Evolutionary conservation across 2,329 filamentous ascomycete species (phyloP), one percentile per base, ranked within the genome.

Genomic region (Bisporella sp.): DNA sequence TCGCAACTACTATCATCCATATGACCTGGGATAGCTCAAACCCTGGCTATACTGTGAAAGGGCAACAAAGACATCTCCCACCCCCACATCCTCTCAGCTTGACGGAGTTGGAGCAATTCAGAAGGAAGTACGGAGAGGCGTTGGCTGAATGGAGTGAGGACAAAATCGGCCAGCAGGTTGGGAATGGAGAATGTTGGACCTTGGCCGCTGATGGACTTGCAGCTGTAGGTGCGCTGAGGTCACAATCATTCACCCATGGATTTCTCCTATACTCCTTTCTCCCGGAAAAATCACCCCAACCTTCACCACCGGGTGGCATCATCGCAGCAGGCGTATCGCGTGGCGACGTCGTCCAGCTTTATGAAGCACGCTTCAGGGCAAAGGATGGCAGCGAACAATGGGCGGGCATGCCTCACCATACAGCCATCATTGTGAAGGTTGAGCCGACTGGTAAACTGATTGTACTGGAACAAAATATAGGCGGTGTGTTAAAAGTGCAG

Each of bases 131-230:
- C 50, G 62, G 60, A 3, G 54, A 59, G 5, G 49, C 55, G 21
- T 54, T 70, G 37, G 64, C 66, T 5, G 37, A 45, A 4, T 70
- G 63, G 62, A 62, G 62, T 31, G 57, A 64, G 45, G 50, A 51
- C 4, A 51, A 59, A 44, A 54, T 66, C 31, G 66, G 65, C 2
- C 51, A 50, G 8, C 56, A 63, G 50, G 66, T 70, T 4, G 68
- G 67, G 8, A 61, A 69, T 50, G 67, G 67, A 5, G 66, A 69
- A 49, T 69, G 68, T 49, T 69, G 67, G 66, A 68, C 67, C 4
- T 57, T 69, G 12, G 66, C 66, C 5, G 57, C 63, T 33, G 55
- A 64, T 35, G 66, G 60, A 4, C 55, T 68, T 4, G 50, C 59
- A 35, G 59, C 58, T 4, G 50, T 67, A 21, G 60, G 59, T 4